phyloP scores from a whole-genome alignment of 176 grass and related monocot genomes.

The Aegilops umbellulata region DNA sequence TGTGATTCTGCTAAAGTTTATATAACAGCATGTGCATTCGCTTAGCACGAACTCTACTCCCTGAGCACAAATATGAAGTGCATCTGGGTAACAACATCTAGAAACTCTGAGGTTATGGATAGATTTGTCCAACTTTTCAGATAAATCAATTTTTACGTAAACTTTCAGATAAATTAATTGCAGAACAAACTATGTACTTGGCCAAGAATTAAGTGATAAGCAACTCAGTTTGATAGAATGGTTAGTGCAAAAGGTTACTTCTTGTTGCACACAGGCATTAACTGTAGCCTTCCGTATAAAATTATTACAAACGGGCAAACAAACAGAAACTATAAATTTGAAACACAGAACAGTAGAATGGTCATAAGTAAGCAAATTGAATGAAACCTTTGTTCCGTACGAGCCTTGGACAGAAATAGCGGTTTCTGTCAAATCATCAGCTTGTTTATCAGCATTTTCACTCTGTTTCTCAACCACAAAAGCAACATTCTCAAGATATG shows the following conservation, averaged over 20 bases:
- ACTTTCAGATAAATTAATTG: slow-evolving; percentile 2
- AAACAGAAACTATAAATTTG: slow-evolving; percentile 11
- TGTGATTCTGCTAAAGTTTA: slow-evolving; percentile 4
- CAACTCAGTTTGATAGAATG: not conserved
- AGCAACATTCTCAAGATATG: slow-evolving; percentile 81
- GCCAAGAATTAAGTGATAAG: not conserved
- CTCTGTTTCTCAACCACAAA: slow-evolving; percentile 76
- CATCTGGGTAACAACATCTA: not conserved
- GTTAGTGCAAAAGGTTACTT: not conserved
- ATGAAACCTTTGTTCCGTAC: slow-evolving; percentile 87
- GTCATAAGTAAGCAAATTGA: slow-evolving; percentile 21
- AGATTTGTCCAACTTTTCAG: not conserved
- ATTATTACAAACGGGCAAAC: not conserved
- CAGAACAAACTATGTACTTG: slow-evolving; percentile 10
- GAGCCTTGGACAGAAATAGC: slow-evolving; percentile 75
- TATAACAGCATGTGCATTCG: not conserved
- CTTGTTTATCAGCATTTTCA: slow-evolving; percentile 38
- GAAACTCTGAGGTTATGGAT: not conserved
- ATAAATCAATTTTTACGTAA: not conserved
- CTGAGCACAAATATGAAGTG: not conserved
- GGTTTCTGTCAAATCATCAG: slow-evolving; percentile 54
- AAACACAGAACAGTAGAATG: not conserved
- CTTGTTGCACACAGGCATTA: not conserved
- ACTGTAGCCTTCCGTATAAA: not conserved
- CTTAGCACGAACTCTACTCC: not conserved